Conservation (phyloP, 345 rosid species). For the Syzygium oleosum region DNA sequence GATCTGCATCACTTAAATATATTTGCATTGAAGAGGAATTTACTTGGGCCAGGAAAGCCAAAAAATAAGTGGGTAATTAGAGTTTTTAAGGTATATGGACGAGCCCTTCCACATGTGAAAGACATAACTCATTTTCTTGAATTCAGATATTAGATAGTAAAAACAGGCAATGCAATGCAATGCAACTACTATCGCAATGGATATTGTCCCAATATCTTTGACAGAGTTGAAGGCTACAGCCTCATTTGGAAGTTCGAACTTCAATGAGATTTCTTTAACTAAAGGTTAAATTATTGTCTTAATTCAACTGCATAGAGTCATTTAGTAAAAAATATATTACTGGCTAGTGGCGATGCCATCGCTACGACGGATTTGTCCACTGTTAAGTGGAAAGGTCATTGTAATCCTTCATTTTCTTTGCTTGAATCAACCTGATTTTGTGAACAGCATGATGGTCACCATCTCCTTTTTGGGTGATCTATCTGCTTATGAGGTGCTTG, state of each 20-base stretch:
- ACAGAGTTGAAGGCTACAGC: not conserved
- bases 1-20: not conserved
- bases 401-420: not conserved
- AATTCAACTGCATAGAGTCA: not conserved
- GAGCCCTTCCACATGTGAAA: not conserved
- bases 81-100: not conserved
- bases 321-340: not conserved
- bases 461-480: not conserved
- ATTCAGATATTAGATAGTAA: not conserved
- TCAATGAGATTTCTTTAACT: not conserved
- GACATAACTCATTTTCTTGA: not conserved
- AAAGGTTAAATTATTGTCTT: not conserved
- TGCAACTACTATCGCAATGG: not conserved
- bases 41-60: not conserved
- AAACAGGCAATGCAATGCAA: not conserved
- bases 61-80: not conserved
- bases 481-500: not conserved
- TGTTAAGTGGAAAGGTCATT: not conserved
- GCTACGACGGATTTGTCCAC: not conserved
- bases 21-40: not conserved
- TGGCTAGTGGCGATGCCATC: not conserved
- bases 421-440: not conserved
- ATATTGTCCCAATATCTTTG: not conserved
- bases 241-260: not conserved
- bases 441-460: not conserved